Evolutionary conservation across 345 rosid genomes (phyloP).

Genomic region (Brassica carinata): DNA sequence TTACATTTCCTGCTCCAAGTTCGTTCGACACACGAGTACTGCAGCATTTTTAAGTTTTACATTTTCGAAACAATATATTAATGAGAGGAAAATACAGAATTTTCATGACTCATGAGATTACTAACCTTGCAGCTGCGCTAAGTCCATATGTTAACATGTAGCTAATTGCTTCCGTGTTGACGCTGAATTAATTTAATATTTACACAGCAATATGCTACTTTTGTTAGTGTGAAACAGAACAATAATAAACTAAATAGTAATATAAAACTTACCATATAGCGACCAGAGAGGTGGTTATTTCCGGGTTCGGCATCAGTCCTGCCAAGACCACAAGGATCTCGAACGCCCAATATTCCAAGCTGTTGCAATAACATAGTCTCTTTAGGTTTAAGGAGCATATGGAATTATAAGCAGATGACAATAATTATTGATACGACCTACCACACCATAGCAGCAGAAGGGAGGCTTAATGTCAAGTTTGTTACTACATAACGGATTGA

Average conservation of each 20-base stretch:
- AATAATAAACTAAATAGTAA: background rate
- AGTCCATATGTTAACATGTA: slow-evolving; percentile 76
- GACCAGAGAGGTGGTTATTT: slow-evolving; percentile 56
- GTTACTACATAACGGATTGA: slow-evolving; percentile 39
- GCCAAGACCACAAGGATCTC: slow-evolving; percentile 80
- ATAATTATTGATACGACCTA: slow-evolving; percentile 38
- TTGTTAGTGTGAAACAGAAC: background rate
- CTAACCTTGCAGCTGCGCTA: slow-evolving; percentile 82
- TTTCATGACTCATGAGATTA: background rate
- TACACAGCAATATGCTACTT: background rate
- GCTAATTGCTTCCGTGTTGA: slow-evolving; percentile 60
- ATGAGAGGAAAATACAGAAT: background rate
- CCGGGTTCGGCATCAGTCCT: slow-evolving; percentile 65
- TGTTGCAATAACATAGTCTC: slow-evolving; percentile 14
- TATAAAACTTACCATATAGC: slow-evolving; percentile 61
- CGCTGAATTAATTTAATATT: slow-evolving; percentile 37
- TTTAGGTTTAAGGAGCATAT: slow-evolving; percentile 12
- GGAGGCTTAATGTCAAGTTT: slow-evolving; percentile 58
- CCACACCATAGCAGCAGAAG: slow-evolving; percentile 84
- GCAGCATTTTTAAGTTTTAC: background rate
- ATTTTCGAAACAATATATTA: background rate
- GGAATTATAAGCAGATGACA: background rate
- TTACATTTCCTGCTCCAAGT: slow-evolving; percentile 61
- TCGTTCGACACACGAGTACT: slow-evolving; percentile 90
- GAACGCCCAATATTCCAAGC: slow-evolving; percentile 83